These are phyloP conservation scores for Castanospermum australe DNA, from an alignment of 306 rosid species.

Conservation along the genomic window DNA sequence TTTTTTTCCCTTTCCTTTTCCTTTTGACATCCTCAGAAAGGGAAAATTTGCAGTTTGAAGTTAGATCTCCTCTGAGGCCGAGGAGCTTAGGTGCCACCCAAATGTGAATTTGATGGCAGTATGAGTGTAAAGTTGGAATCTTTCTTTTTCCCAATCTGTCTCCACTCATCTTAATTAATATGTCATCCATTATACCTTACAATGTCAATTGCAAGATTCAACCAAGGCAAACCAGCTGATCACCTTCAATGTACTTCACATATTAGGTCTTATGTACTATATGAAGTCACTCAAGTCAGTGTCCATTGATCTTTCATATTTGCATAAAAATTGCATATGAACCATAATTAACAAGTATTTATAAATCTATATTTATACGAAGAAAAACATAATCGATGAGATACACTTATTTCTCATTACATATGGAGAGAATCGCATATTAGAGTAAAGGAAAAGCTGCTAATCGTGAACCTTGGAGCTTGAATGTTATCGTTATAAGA, in stretches of 20 bases:
- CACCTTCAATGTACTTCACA: background rate
- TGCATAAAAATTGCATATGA: background rate
- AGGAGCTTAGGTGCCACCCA: conserved; percentile 25
- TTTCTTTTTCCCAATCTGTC: conserved; percentile 15
- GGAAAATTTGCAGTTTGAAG: conserved; percentile 11
- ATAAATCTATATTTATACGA: too few species aligned
- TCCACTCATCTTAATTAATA: background rate
- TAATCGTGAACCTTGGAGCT: too few species aligned
- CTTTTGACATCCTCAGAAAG: background rate
- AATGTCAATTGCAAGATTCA: background rate
- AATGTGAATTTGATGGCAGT: conserved; percentile 27
- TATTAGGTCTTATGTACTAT: background rate
- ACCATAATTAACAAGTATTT: background rate
- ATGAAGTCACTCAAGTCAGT: too few species aligned
- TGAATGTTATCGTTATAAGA: too few species aligned
- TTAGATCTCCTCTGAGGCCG: background rate
- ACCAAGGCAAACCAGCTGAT: background rate
- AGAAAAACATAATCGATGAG: too few species aligned
- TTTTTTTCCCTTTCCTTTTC: background rate
- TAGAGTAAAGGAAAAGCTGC: too few species aligned
- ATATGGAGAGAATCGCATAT: too few species aligned
- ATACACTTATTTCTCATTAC: too few species aligned
- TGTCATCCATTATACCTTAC: background rate
- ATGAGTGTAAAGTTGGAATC: conserved; percentile 13
- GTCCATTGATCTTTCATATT: background rate